These are phyloP conservation scores for Wilhelminamyces savonicus DNA, from an alignment of 805 yeast genomes.

Conservation along the genomic window DNA sequence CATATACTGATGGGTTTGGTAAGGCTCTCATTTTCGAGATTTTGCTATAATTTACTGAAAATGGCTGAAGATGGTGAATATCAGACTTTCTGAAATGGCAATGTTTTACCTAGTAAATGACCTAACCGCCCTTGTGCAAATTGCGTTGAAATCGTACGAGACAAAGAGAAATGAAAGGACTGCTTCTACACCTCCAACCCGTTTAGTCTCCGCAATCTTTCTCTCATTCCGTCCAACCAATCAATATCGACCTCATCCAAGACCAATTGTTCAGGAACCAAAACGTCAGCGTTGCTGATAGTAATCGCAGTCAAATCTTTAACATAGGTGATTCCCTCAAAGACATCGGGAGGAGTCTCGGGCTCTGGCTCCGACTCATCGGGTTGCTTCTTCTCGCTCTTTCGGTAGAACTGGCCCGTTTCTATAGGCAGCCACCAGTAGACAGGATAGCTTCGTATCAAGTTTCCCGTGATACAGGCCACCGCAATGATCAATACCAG, in stretches of 20 bases:
- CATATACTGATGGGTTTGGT: too few species aligned
- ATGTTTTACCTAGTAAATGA: too few species aligned
- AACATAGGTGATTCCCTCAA: slow-evolving; percentile 8
- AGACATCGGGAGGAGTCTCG: slow-evolving; percentile 1
- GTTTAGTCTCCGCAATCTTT: too few species aligned
- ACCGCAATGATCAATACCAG: slow-evolving; percentile 42
- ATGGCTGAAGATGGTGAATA: too few species aligned
- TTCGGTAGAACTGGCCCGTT: too few species aligned
- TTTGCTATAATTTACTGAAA: too few species aligned
- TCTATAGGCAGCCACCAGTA: slow-evolving; percentile 58
- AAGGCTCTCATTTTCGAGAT: too few species aligned
- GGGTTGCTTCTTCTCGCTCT: slow-evolving; percentile 1
- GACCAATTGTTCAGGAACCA: slow-evolving; percentile 17
- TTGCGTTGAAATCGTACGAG: too few species aligned
- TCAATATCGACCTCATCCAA: slow-evolving; percentile 20
- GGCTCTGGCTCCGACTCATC: neutral
- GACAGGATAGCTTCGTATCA: slow-evolving; percentile 46
- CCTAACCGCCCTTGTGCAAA: too few species aligned
- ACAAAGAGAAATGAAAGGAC: too few species aligned
- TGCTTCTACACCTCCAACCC: too few species aligned
- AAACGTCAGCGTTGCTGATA: slow-evolving; percentile 9
- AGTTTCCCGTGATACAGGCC: slow-evolving; percentile 49
- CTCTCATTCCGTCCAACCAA: slow-evolving; percentile 23
- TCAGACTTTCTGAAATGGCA: too few species aligned
- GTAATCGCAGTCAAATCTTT: slow-evolving; percentile 9